Percentiles rank a stretch among this genome's conserved stretches.
Conservation (phyloP, 2,329 filamentous ascomycete genomes). For the Escovopsis sp. region DNA sequence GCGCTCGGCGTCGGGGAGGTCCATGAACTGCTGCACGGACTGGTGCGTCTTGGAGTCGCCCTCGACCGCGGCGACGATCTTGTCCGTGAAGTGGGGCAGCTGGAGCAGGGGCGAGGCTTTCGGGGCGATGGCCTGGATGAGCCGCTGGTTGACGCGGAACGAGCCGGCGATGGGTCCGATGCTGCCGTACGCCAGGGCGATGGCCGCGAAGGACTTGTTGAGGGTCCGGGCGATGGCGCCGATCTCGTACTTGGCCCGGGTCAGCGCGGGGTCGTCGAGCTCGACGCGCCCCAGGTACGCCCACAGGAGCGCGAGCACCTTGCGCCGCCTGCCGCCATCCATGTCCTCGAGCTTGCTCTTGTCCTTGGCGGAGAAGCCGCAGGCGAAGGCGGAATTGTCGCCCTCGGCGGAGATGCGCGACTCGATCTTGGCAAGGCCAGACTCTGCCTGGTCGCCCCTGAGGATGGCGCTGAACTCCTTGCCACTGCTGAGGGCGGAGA, state of each 20-base stretch:
- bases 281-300: slow-evolving; percentile 84
- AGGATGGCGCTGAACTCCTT: slow-evolving; percentile 70
- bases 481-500: slow-evolving; percentile 69
- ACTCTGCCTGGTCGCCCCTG: slow-evolving; percentile 63
- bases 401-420: slow-evolving; percentile 56
- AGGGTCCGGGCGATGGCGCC: slow-evolving; percentile 74
- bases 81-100: slow-evolving; percentile 69
- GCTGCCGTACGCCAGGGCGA: slow-evolving; percentile 75
- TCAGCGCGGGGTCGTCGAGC: slow-evolving; percentile 59
- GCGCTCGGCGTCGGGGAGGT: slow-evolving; percentile 58
- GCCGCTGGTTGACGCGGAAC: slow-evolving; percentile 66
- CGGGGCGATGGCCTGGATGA: slow-evolving; percentile 81
- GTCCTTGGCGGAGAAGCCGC: slow-evolving; percentile 56
- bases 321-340: slow-evolving; percentile 66
- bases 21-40: slow-evolving; percentile 79
- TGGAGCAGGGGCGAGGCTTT: slow-evolving; percentile 78
- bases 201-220: slow-evolving; percentile 74
- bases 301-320: slow-evolving; percentile 83
- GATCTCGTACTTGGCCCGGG: slow-evolving; percentile 77
- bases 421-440: slow-evolving; percentile 70
- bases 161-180: slow-evolving; percentile 68
- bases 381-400: slow-evolving; percentile 32
- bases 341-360: slow-evolving; percentile 61
- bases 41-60: slow-evolving; percentile 61
- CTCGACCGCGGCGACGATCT: slow-evolving; percentile 51